phyloP scores from a whole-genome alignment of 2,329 filamentous ascomycete genomes.

The Cryoendolithus antarcticus region DNA sequence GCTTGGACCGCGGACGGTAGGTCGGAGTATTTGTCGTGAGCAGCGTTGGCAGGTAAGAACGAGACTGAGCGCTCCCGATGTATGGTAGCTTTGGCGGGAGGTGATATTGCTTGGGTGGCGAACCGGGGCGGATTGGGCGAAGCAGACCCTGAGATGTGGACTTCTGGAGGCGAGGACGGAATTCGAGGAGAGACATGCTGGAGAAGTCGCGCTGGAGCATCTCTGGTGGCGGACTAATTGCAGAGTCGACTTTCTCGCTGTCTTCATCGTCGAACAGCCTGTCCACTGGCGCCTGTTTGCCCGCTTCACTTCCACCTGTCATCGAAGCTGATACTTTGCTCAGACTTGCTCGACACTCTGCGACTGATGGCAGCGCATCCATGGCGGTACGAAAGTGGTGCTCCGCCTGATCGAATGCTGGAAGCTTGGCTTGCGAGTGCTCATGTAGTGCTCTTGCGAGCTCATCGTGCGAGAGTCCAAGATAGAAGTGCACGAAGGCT shows the following conservation, averaged over 20 bases:
- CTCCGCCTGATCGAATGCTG: conserved; percentile 28
- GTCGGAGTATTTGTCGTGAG: conserved; percentile 1
- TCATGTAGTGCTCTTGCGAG: conserved; percentile 35
- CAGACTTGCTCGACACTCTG: no score
- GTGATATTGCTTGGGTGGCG: conserved; percentile 17
- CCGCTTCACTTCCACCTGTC: no score
- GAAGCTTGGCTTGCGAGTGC: conserved; percentile 33
- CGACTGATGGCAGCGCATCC: background rate
- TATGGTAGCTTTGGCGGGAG: conserved; percentile 13
- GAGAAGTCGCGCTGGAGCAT: conserved; percentile 8
- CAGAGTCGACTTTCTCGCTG: no score
- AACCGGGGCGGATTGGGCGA: conserved; percentile 15
- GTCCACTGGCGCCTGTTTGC: no score
- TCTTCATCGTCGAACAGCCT: no score
- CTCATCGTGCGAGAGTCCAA: conserved; percentile 33
- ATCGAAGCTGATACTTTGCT: no score
- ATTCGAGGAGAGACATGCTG: conserved; percentile 9
- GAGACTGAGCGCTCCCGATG: conserved; percentile 5
- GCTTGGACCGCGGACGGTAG: no score
- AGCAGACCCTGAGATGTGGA: conserved; percentile 12
- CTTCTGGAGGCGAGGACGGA: conserved; percentile 1
- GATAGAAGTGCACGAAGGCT: conserved; percentile 34
- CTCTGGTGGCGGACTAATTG: no score
- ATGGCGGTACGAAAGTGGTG: conserved; percentile 22
- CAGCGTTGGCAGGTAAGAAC: conserved; percentile 11